Base-by-base conservation (phyloP, 2,329 filamentous ascomycete genomes). In the Emmonsia crescens region DNA sequence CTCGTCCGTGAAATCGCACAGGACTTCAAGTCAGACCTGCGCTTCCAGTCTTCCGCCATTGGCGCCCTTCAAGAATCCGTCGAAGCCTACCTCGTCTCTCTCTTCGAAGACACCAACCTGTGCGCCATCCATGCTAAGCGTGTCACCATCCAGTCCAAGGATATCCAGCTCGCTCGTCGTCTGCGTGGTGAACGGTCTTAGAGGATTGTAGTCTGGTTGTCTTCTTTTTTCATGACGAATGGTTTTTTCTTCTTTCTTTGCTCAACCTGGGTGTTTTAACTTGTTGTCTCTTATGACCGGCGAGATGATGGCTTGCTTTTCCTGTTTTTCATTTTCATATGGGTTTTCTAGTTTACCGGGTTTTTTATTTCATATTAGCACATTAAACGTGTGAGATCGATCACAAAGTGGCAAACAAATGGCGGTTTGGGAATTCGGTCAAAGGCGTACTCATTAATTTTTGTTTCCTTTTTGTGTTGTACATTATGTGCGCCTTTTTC, bases 101-200 rank as follows among this genome's bases (percentile, higher is more conserved):
- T 97, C 68, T 97, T 97, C 72, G 92, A 97, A 80, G 93, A 97
- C 77, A 96, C 93, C 81, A 97, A 97, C 83, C 82, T 96, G 60
- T 97, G 93, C 81, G 93, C 94, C 74, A 96, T 97, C 78, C 94
- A 97, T 81, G 93, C 94, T 80, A 97, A 97, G 87, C 91, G 94
- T 82, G 94, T 97, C 75, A 97, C 93, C 74, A 97, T 97, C 80
- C 93, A 80, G 74, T 78, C 76, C 79, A 96, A 96, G 84, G 93
- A 96, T 73, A 96, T 97, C 76, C 93, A 97, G 81, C 86, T 97
- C 58, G 92, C 93, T 73, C 89, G 94, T 70, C 89, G 94, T 74
- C 90, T 99, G 75, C 90, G 94, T 73, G 94, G 94, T 69, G 92
- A 94, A 83, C 88, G 89, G 78, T 91, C 90, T 83, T 93, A 85